Evolutionary conservation across 2,329 filamentous ascomycete species (phyloP), one percentile per base, ranked within the genome.

Genomic region (Didymellaceae sp.): DNA sequence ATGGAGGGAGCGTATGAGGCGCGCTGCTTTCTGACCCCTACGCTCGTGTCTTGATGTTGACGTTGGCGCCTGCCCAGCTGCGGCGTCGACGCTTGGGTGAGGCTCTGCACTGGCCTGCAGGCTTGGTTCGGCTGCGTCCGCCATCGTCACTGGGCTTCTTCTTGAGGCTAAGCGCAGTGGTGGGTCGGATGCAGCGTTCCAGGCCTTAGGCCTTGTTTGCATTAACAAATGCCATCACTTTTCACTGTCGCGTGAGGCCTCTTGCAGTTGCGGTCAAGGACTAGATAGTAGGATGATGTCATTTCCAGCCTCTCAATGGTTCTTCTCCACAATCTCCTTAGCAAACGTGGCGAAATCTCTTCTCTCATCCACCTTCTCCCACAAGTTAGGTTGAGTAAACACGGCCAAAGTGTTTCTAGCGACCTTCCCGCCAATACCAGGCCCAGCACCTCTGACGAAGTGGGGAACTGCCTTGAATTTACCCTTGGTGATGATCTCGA

Each of bases 331-430:
- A 64, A 78, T 75, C 61, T 75, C 75, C 65, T 75, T 78, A 24
- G 89, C 89, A 78, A 92, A 91, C 65, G 88, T 83, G 17, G 88
- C 89, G 80, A 92, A 93, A 30, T 83, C 88, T 48, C 84, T 80
- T 68, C 82, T 78, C 50, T 84, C 80, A 66, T 93, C 89, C 11
- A 93, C 87, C 74, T 85, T 82, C 62, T 92, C 89, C 62, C 84
- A 89, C 53, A 97, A 74, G 76, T 97, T 96, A 18, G 94, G 94
- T 81, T 99, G 94, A 51, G 93, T 99, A 68, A 97, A 99, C 8
- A 97, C 91, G 0, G 94, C 94, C 60, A 99, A 75, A 8, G 94
- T 99, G 75, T 97, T 97, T 54, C 78, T 67, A 10, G 78, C 78
- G 24, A 80, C 74, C 43, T 71, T 73, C 5, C 74, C 71, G 52